These are phyloP conservation scores for Hericium rajendrae DNA, from an alignment of 768 basidiomycete species.

Conservation along the genomic window DNA sequence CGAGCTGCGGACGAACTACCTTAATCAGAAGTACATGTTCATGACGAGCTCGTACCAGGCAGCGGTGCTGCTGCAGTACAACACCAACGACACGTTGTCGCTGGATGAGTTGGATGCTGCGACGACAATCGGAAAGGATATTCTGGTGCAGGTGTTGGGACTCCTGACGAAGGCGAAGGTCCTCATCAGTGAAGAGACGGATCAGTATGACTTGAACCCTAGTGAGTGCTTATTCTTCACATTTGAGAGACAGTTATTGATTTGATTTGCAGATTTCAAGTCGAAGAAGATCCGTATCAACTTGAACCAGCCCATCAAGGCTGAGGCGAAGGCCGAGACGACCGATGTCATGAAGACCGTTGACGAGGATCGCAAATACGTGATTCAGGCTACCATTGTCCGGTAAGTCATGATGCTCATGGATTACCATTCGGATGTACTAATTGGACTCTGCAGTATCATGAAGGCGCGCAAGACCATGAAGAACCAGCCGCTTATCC, in stretches of 20 bases:
- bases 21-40: constrained; percentile 91
- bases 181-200: constrained; percentile 77
- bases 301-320: constrained; percentile 86
- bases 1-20: constrained; percentile 88
- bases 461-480: constrained; percentile 95
- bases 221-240: constrained; percentile 26
- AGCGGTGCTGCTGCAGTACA: constrained; percentile 91
- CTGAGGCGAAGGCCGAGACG: constrained; percentile 87
- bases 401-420: constrained; percentile 31
- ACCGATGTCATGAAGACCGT: constrained; percentile 88
- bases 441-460: constrained; percentile 38
- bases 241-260: neutral
- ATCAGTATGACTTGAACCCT: constrained; percentile 90
- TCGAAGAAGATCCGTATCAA: constrained; percentile 92
- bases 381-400: constrained; percentile 92
- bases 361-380: constrained; percentile 94
- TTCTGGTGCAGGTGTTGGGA: constrained; percentile 59
- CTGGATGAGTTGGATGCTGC: constrained; percentile 71
- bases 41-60: constrained; percentile 94
- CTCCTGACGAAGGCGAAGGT: constrained; percentile 74
- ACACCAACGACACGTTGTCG: constrained; percentile 79
- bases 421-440: neutral
- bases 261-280: constrained; percentile 55
- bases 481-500: constrained; percentile 87
- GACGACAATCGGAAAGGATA: constrained; percentile 73